A percentile compares a stretch with the other conserved stretches of the same genome.
phyloP scores from a whole-genome alignment of 2,329 filamentous ascomycete genomes.

The Biscogniauxia sp. region DNA sequence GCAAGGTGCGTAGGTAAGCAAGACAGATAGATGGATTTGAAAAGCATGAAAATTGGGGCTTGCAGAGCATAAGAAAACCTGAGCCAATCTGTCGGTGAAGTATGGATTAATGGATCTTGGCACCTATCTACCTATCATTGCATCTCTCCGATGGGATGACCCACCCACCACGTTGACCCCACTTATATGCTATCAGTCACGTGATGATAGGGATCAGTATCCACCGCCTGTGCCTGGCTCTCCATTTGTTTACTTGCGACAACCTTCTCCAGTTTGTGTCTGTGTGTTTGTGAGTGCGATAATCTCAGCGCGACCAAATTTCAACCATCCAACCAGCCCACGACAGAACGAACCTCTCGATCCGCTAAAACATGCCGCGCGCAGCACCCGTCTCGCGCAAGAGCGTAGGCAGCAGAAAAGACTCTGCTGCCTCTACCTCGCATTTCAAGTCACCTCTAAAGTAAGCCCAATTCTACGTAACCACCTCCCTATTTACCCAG shows the following conservation, averaged over 20 bases:
- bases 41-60: too few relatives aligned
- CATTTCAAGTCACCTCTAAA: constrained; percentile 51
- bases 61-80: too few relatives aligned
- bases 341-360: neutral
- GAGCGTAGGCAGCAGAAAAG: neutral
- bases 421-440: neutral
- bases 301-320: neutral
- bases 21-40: too few relatives aligned
- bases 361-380: neutral
- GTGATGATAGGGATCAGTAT: neutral
- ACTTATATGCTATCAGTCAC: neutral
- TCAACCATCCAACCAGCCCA: neutral
- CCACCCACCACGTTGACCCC: too few relatives aligned
- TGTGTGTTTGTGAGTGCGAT: neutral
- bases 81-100: too few relatives aligned
- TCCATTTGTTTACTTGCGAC: neutral
- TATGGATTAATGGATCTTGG: too few relatives aligned
- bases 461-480: constrained; percentile 37
- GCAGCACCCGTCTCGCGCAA: neutral
- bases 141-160: too few relatives aligned
- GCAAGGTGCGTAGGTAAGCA: too few relatives aligned
- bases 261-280: neutral
- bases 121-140: too few relatives aligned
- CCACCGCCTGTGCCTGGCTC: neutral
- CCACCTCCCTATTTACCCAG: constrained; percentile 10